Evolutionary conservation across 805 yeast species (phyloP).

Genomic region (Cephaloascus albidus): DNA sequence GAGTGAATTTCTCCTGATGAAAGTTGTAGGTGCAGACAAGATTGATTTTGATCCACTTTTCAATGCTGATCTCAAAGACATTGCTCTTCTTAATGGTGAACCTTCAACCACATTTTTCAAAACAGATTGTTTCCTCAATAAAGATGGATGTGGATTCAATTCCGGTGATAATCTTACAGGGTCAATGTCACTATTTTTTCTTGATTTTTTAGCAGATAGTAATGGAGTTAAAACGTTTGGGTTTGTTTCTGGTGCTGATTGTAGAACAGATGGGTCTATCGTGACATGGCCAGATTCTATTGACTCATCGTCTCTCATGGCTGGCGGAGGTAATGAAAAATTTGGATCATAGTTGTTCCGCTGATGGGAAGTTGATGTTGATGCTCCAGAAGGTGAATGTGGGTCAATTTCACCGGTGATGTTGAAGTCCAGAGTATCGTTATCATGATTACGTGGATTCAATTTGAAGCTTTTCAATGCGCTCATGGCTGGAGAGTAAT

Average conservation of each 20-base stretch:
- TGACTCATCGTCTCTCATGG: not conserved
- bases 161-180: not conserved
- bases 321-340: conserved; percentile 16
- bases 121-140: conserved; percentile 9
- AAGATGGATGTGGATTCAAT: conserved; percentile 1
- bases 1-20: not conserved
- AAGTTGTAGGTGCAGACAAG: not conserved
- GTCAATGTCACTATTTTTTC: not conserved
- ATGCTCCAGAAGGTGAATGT: not conserved
- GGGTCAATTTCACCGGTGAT: not conserved
- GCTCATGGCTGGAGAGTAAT: not conserved
- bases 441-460: not conserved
- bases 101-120: conserved; percentile 8
- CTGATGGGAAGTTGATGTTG: not conserved
- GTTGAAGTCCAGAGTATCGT: not conserved
- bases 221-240: not conserved
- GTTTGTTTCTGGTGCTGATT: too few species aligned
- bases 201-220: not conserved
- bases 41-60: conserved; percentile 7
- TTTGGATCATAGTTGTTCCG: not conserved
- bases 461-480: not conserved
- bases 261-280: too few species aligned
- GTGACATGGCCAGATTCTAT: not conserved
- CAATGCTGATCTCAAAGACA: conserved; percentile 9
- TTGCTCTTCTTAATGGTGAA: not conserved